Conservation (phyloP, 2,329 filamentous ascomycete genomes). For the Fusarium praegraminearum region DNA sequence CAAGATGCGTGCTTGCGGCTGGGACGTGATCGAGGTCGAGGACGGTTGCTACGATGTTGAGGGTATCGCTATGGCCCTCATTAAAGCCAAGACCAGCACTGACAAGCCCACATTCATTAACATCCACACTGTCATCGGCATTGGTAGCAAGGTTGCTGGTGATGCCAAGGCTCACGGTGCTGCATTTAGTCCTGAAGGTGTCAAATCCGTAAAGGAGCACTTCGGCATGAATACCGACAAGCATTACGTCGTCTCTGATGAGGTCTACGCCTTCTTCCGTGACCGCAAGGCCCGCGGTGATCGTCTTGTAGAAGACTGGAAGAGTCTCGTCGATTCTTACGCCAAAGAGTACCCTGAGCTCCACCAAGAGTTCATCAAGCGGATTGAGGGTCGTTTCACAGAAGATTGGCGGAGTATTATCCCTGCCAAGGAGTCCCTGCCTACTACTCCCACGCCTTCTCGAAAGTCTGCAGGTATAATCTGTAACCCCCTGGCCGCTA, state of each 20-base stretch:
- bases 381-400: conserved; percentile 61
- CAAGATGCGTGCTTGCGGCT: conserved; percentile 69
- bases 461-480: conserved; percentile 62
- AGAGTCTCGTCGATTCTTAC: conserved; percentile 57
- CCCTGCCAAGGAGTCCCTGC: conserved; percentile 58
- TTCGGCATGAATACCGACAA: conserved; percentile 54
- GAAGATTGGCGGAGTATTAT: conserved; percentile 63
- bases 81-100: conserved; percentile 56
- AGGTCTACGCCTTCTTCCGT: conserved; percentile 64
- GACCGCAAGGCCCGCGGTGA: conserved; percentile 59
- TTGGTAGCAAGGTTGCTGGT: conserved; percentile 62
- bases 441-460: conserved; percentile 61
- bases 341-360: conserved; percentile 61
- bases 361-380: conserved; percentile 60
- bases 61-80: conserved; percentile 57
- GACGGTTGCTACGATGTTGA: conserved; percentile 65
- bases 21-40: conserved; percentile 66
- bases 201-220: conserved; percentile 55
- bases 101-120: conserved; percentile 70
- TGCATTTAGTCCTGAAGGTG: conserved; percentile 66
- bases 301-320: conserved; percentile 61
- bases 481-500: conserved; percentile 64
- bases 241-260: conserved; percentile 55
- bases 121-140: conserved; percentile 66
- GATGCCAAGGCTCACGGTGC: conserved; percentile 69